A percentile compares a stretch with the other conserved stretches of the same genome.
Conservation (phyloP, 2,329 filamentous ascomycete species). For the Colletotrichum musae region DNA sequence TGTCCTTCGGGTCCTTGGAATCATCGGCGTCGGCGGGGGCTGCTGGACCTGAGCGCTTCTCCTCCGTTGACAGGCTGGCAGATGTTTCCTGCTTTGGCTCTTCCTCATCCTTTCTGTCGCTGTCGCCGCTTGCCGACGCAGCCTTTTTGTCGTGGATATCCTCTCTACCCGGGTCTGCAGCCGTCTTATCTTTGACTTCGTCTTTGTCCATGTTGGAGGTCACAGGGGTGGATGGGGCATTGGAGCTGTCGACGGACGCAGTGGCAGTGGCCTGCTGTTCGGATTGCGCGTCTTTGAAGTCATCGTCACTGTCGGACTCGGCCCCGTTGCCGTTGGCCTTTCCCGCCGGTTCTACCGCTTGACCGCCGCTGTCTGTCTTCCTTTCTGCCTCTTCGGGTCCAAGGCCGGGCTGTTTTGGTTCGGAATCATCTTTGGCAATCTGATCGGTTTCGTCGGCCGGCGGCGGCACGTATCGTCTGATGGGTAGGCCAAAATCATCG, state of each 20-base stretch:
- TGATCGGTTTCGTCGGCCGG: constrained; percentile 36
- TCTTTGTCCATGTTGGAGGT: constrained; percentile 31
- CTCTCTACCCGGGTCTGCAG: constrained; percentile 25
- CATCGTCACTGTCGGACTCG: constrained; percentile 47
- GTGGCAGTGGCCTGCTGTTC: constrained; percentile 29
- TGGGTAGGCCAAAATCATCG: constrained; percentile 81
- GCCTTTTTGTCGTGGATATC: constrained; percentile 1
- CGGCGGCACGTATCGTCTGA: constrained; percentile 63
- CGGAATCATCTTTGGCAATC: constrained; percentile 23
- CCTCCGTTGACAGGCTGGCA: neutral
- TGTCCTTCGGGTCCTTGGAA: neutral
- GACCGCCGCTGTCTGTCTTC: constrained; percentile 18
- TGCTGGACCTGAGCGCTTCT: neutral
- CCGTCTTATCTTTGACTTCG: constrained; percentile 13
- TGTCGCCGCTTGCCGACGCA: neutral
- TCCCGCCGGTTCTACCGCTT: constrained; percentile 35
- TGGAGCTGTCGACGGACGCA: constrained; percentile 31
- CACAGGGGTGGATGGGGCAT: constrained; percentile 31
- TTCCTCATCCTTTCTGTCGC: neutral
- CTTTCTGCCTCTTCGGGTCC: constrained; percentile 26
- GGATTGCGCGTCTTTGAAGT: constrained; percentile 48
- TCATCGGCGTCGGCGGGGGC: neutral
- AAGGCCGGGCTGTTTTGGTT: constrained; percentile 15
- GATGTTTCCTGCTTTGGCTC: constrained; percentile 3
- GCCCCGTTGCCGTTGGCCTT: constrained; percentile 24